Evolutionary conservation across 2,329 filamentous ascomycete genomes (phyloP), one percentile per base, ranked within the genome.

Genomic region (Chaetothyriales sp.): DNA sequence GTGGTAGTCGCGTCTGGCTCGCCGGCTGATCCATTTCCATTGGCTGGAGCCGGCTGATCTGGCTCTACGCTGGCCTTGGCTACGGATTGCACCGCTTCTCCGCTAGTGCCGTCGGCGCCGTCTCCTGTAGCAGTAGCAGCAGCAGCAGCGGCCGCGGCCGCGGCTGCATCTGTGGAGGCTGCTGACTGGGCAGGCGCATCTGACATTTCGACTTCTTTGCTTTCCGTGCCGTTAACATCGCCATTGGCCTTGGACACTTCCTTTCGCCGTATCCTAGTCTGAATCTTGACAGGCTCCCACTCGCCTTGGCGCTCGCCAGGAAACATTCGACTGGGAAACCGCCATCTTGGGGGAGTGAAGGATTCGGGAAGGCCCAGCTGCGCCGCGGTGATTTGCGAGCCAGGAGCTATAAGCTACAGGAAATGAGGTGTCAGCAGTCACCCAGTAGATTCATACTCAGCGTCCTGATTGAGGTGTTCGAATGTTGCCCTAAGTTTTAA

Each of bases 301-400:
- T 85, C 82, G 53, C 87, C 86, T 50, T 78, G 77, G 64, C 94
- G 89, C 60, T 82, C 81, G 50, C 76, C 81, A 1, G 77, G 76
- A 62, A 97, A 98, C 89, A 98, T 95, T 72, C 92, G 85, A 69
- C 90, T 95, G 29, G 86, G 82, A 60, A 97, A 79, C 60, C 89
- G 86, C 67, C 86, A 80, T 56, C 82, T 78, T n/a, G 92, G 88
- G 44, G 89, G 89, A 37, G 89, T 94, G 67, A 97, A 83, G n/a
- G 80, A 82, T 73, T 95, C 89, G 61, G 82, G 83, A 61, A 92
- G 84, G 49, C 89, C 89, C 43, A 95, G 78, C 76, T 95, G 89
- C 60, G 89, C 89, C 72, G 94, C 81, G 54, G 89, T 95, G 58
- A 83, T 90, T 70, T 85, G 83, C 67, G 89, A 95, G 65, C 89